Conservation (phyloP, 352 stramenopile genomes). For the Phytophthora pistaciae region DNA sequence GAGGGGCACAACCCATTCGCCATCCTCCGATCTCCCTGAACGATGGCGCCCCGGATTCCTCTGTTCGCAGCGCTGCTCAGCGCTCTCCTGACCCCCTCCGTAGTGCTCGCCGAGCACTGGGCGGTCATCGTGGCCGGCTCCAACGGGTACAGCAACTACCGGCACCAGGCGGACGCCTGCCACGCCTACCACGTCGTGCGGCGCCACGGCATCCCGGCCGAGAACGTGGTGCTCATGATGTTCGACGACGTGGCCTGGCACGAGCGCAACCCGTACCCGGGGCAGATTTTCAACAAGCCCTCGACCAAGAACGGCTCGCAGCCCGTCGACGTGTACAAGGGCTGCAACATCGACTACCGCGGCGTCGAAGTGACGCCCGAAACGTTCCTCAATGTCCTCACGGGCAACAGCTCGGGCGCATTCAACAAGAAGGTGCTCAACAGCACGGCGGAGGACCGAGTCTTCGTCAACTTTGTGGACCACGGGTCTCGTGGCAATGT, state of each 20-base stretch:
- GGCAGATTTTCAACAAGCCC: conserved; percentile 91
- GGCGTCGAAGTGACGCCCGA: conserved; percentile 86
- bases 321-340: conserved; percentile 89
- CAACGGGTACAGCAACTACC: conserved; percentile 92
- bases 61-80: conserved; percentile 14
- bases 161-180: conserved; percentile 91
- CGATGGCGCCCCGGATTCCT: conserved; percentile 9
- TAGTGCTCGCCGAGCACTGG: conserved; percentile 76
- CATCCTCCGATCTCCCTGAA: neutral
- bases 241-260: conserved; percentile 91
- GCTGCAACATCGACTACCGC: conserved; percentile 81
- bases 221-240: conserved; percentile 95
- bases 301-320: conserved; percentile 44
- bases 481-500: conserved; percentile 89
- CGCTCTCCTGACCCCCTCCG: conserved; percentile 19
- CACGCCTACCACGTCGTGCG: conserved; percentile 93
- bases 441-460: conserved; percentile 85
- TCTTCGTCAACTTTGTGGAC: conserved; percentile 95
- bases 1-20: conserved; percentile 11
- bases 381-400: conserved; percentile 90
- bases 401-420: conserved; percentile 68
- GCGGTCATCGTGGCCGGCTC: conserved; percentile 92
- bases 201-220: conserved; percentile 83
- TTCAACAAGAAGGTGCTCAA: conserved; percentile 85
- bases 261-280: conserved; percentile 87